phyloP scores from a whole-genome alignment of 257 asterid species.

The Gentiana dahurica region DNA sequence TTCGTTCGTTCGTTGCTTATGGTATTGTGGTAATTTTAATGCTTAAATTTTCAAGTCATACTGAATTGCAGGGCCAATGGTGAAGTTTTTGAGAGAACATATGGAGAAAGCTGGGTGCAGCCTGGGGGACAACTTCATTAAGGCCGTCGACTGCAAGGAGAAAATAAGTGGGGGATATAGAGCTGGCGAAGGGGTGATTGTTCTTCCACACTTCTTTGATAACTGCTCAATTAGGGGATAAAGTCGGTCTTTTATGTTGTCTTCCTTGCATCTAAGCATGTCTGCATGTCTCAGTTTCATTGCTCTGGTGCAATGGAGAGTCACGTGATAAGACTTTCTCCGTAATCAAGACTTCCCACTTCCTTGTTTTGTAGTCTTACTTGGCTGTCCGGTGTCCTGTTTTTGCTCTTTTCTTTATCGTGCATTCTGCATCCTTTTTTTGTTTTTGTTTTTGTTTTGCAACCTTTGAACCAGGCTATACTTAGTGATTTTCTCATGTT shows the following conservation, averaged over 20 bases:
- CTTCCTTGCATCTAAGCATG: too few relatives aligned
- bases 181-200: conserved; percentile 53
- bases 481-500: too few relatives aligned
- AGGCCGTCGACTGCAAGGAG: conserved; percentile 35
- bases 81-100: conserved; percentile 59
- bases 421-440: background rate
- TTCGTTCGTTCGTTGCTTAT: background rate
- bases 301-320: too few relatives aligned
- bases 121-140: conserved; percentile 46
- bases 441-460: background rate
- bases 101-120: conserved; percentile 69
- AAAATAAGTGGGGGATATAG: conserved; percentile 47
- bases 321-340: too few relatives aligned
- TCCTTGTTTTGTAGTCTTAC: too few relatives aligned
- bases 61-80: conserved; percentile 57
- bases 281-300: too few relatives aligned
- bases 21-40: conserved; percentile 11
- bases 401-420: background rate
- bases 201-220: too few relatives aligned
- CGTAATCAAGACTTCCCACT: too few relatives aligned
- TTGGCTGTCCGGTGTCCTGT: too few relatives aligned
- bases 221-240: background rate
- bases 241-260: background rate
- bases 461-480: too few relatives aligned
- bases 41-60: background rate